Percentiles rank a stretch among this genome's conserved stretches.
Conservation (phyloP, 306 rosid genomes). For the Aeschynomene evenia region DNA sequence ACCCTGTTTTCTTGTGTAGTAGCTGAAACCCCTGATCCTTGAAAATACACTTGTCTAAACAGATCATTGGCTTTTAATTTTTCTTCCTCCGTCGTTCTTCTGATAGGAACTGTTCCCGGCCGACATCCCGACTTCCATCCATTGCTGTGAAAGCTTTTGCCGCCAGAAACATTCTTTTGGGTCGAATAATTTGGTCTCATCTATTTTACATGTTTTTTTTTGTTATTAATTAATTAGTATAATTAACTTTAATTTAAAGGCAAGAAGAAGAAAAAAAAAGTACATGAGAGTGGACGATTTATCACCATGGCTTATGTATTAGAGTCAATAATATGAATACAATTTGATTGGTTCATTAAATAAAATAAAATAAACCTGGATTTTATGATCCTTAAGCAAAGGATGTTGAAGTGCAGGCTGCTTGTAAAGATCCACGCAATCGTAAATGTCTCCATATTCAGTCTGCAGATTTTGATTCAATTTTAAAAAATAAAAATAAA, state of each 20-base stretch:
- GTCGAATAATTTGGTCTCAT: background rate
- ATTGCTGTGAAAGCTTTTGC: background rate
- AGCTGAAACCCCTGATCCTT: background rate
- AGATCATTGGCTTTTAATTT: background rate
- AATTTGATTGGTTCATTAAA: too few relatives aligned
- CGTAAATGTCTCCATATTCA: conserved; percentile 19
- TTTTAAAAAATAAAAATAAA: too few relatives aligned
- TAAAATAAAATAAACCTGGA: conserved; percentile 16
- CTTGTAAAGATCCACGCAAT: conserved; percentile 22
- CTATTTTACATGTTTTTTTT: background rate
- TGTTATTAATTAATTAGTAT: background rate
- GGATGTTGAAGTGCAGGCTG: conserved; percentile 21
- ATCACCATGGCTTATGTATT: too few relatives aligned
- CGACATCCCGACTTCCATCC: conserved; percentile 6
- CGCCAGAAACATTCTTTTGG: background rate
- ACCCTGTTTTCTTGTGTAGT: background rate
- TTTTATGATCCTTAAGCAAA: background rate
- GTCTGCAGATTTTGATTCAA: background rate
- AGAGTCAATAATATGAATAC: too few relatives aligned
- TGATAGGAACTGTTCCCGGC: conserved; percentile 17
- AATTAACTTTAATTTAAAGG: background rate
- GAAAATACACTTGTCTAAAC: background rate
- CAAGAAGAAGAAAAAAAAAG: too few relatives aligned
- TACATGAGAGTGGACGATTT: background rate
- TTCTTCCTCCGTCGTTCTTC: conserved; percentile 14